phyloP scores from a whole-genome alignment of 257 asterid genomes.

The Plantago ovata region DNA sequence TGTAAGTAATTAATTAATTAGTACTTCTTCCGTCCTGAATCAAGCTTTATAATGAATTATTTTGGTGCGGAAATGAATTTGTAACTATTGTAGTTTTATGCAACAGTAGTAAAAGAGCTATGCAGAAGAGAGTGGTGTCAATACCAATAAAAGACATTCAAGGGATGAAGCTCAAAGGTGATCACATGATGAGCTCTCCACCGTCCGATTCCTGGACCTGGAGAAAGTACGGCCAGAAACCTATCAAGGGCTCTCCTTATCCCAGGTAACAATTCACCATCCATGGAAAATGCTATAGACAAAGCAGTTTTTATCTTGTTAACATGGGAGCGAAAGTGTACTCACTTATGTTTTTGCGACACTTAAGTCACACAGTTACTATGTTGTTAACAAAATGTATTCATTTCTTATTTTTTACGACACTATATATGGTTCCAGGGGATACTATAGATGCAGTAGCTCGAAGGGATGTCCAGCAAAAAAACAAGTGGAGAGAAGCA shows the following conservation, averaged over 20 bases:
- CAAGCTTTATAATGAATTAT: slow-evolving; percentile 36
- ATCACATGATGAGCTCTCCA: slow-evolving; percentile 64
- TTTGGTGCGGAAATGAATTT: not conserved
- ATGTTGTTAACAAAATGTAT: too few species aligned
- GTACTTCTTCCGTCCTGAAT: not conserved
- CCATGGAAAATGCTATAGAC: too few species aligned
- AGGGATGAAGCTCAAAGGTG: slow-evolving; percentile 72
- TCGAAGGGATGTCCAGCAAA: slow-evolving; percentile 96
- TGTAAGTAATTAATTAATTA: not conserved
- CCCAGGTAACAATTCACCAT: slow-evolving; percentile 53
- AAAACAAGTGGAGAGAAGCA: slow-evolving; percentile 89
- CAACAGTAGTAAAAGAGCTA: slow-evolving; percentile 49
- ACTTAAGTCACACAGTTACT: too few species aligned
- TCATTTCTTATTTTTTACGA: too few species aligned
- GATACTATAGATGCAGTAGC: slow-evolving; percentile 91
- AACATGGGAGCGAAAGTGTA: too few species aligned
- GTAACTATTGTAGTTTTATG: not conserved
- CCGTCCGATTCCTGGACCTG: slow-evolving; percentile 99
- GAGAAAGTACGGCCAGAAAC: slow-evolving; percentile 96
- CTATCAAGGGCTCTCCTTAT: slow-evolving; percentile 93
- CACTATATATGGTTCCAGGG: slow-evolving; percentile 37
- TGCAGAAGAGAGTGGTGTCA: slow-evolving; percentile 68
- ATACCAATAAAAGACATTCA: slow-evolving; percentile 72
- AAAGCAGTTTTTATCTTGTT: too few species aligned
- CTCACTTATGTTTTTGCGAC: not conserved